Evolutionary conservation across 345 rosid species (phyloP), one percentile per base, ranked within the genome.

Genomic region (Firmiana major): DNA sequence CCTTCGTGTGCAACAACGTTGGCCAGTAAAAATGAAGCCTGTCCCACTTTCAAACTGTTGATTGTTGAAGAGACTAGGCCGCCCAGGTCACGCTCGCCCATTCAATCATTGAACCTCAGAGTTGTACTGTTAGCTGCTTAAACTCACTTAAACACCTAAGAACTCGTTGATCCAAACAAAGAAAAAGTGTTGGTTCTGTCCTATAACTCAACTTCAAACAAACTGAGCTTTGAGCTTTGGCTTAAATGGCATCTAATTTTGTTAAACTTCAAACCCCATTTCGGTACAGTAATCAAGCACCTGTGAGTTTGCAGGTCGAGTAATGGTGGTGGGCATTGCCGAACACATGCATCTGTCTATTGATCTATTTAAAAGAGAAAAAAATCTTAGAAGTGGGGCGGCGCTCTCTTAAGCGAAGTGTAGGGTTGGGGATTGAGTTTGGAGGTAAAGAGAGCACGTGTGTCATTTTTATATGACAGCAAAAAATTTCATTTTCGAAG

Each of bases 21-120:
- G 28, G 75, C 7, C 0, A 19, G 1, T 1, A 5, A 10, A 34
- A 4, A 3, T 1, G 38, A 53, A 17, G 46, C 63, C 17, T 72
- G 63, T 11, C 49, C 66, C 78, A 42, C 78, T 73, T 54, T 63
- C 69, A 68, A 0, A 6, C 59, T 68, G 58, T 75, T 45, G 79
- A n/a, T n/a, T 40, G 64, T 80, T 59, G 38, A 77, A 70, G 34
- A 10, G 16, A 5, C 71, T 12, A 40, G 7, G 42, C 42, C 34
- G 34, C 34, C 34, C 3, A 31, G 34, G 34, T 3, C 34, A 31
- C 34, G 34, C 34, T 31, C 34, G 3, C 72, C 28, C 12, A 46
- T 45, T 68, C 31, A 60, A 60, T 60, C 38, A 60, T 62, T 28
- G 63, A 55, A 55, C 15, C 63, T 9, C 63, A 9, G 63, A 22